Base-by-base conservation (phyloP, 2,329 filamentous ascomycete genomes). In the Ploettnerulaceae sp. region DNA sequence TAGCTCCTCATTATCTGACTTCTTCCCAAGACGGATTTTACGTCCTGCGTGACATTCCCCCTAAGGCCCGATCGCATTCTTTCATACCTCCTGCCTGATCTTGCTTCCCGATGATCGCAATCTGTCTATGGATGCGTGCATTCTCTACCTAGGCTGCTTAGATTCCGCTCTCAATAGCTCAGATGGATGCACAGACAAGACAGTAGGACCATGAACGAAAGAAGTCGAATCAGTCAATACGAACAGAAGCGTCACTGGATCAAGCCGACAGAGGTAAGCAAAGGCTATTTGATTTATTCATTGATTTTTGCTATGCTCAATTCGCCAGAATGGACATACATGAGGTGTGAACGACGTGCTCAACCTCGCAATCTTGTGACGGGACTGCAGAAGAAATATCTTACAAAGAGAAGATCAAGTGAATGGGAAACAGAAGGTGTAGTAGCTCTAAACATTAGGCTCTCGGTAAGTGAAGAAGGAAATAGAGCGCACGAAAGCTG, bases 361-460 rank as follows among this genome's bases (percentile, higher is more conserved):
- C 42, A 43, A 43, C n/a, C 39, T 44, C 44, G 51, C 57, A 54
- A 53, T 49, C 57, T 55, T 53, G 44, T 56, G 56, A 47, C 54
- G 54, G 40, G 53, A 50, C 52, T 45, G 52, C 50, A 52, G 48
- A 52, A 53, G 31, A 48, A 45, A 46, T 61, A 58, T 57, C 38
- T 45, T 61, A 59, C 58, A 61, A 59, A 57, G 53, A 58, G 55
- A 58, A 58, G 45, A 55, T 56, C 34, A 33, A 45, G 44, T 37
- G 43, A 51, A 36, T 25, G 38, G 21, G 35, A 52, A 52, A 50
- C 34, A 46, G 31, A 40, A 50, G 51, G 35, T 33, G 40, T 47
- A 55, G 50, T 53, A 57, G 53, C 53, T 58, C 55, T 59, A 59
- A 55, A 61, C 56, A 61, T 61, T 61, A 60, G 51, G 53, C 48